A percentile compares a stretch with the other conserved stretches of the same genome.
phyloP scores from a whole-genome alignment of 495 filamentous ascomycete species.

The Hypoxylon rickii region DNA sequence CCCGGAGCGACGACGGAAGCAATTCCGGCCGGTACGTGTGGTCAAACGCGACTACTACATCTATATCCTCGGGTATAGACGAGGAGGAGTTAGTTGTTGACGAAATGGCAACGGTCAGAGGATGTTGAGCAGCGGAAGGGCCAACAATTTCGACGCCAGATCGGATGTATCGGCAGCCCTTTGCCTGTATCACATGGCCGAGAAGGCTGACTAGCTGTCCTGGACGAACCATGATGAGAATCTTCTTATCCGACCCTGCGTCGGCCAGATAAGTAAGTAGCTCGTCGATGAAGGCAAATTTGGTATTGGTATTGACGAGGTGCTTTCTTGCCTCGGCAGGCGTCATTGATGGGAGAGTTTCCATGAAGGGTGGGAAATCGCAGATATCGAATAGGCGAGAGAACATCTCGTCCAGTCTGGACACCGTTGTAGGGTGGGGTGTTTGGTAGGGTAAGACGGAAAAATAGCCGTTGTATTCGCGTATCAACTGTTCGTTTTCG shows the following conservation, averaged over 20 bases:
- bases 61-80: conserved; percentile 26
- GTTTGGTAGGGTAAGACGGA: conserved; percentile 13
- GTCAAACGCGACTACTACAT: conserved; percentile 51
- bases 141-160: conserved; percentile 28
- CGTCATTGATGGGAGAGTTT: conserved; percentile 37
- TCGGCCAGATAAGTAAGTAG: conserved; percentile 38
- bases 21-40: conserved; percentile 38
- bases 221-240: conserved; percentile 48
- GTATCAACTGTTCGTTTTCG: conserved; percentile 42
- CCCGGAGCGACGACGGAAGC: conserved; percentile 11
- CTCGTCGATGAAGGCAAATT: conserved; percentile 53
- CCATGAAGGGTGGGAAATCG: conserved; percentile 48
- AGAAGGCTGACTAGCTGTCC: conserved; percentile 46
- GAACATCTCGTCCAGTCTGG: conserved; percentile 46
- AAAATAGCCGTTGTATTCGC: conserved; percentile 41
- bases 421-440: conserved; percentile 35
- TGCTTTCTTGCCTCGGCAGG: conserved; percentile 42
- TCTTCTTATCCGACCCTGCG: conserved; percentile 37
- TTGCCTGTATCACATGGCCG: conserved; percentile 38
- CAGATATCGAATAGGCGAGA: conserved; percentile 45
- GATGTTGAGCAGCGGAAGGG: conserved; percentile 16
- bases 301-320: conserved; percentile 47
- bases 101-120: conserved; percentile 28
- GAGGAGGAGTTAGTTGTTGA: conserved; percentile 24
- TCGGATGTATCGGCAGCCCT: conserved; percentile 33